Conservation (phyloP, 805 yeast genomes). For the Myxozyma nipponensis region DNA sequence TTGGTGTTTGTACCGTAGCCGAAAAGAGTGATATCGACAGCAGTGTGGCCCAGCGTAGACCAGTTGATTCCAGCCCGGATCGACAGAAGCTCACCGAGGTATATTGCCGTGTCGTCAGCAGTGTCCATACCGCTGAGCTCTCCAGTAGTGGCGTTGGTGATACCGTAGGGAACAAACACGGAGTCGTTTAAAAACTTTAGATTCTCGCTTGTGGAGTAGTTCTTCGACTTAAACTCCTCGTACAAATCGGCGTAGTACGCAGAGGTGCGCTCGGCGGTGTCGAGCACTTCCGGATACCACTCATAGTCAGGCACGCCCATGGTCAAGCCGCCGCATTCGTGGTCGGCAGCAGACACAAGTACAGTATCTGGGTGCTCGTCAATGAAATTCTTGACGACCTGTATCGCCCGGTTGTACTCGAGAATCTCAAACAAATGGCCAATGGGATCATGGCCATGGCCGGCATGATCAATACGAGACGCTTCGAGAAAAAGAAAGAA, state of each 20-base stretch:
- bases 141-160: constrained; percentile 50
- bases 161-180: constrained; percentile 63
- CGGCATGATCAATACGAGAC: constrained; percentile 92
- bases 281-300: constrained; percentile 79
- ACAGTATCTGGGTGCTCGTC: constrained; percentile 71
- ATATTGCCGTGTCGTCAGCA: constrained; percentile 36
- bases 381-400: constrained; percentile 67
- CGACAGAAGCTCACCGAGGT: constrained; percentile 67
- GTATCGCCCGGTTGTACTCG: constrained; percentile 79
- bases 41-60: constrained; percentile 95
- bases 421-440: constrained; percentile 89
- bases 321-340: constrained; percentile 94
- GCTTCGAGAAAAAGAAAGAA: constrained; percentile 87
- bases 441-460: constrained; percentile 81
- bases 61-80: constrained; percentile 88
- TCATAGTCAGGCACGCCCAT: constrained; percentile 83
- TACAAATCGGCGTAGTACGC: constrained; percentile 46
- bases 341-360: constrained; percentile 82
- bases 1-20: constrained; percentile 62
- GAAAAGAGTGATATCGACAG: constrained; percentile 91
- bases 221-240: constrained; percentile 21
- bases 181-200: constrained; percentile 30
- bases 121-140: constrained; percentile 50
- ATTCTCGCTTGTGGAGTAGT: background rate
- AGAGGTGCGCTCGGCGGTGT: constrained; percentile 70